These are phyloP conservation scores for Candida khao-thaluensis DNA, from an alignment of 805 yeast genomes.

Conservation along the genomic window DNA sequence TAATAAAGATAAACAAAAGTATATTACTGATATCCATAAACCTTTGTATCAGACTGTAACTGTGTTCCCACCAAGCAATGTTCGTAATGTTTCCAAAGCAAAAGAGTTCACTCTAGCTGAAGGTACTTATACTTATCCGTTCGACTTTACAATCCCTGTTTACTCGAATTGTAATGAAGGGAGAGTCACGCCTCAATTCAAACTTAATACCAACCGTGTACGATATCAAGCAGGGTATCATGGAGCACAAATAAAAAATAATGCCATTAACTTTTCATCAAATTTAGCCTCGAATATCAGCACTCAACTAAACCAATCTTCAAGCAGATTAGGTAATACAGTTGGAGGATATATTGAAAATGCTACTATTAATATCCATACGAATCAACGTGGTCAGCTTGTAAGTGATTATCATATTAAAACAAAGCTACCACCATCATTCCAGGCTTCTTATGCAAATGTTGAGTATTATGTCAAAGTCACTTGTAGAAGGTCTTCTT, in stretches of 20 bases:
- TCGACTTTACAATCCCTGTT: conserved; percentile 45
- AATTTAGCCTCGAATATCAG: conserved; percentile 22
- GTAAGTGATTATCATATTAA: conserved; percentile 24
- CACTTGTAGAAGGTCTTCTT: conserved; percentile 53
- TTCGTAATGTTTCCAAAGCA: conserved; percentile 41
- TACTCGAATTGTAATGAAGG: conserved; percentile 39
- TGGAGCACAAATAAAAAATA: not conserved
- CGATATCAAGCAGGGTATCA: not conserved
- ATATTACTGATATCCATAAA: conserved; percentile 41
- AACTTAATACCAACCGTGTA: conserved; percentile 28
- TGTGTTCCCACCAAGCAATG: conserved; percentile 53
- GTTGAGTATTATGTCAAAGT: conserved; percentile 58
- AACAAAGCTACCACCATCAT: conserved; percentile 34
- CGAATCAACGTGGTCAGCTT: conserved; percentile 3
- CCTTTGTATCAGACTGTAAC: conserved; percentile 48
- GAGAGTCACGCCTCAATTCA: conserved; percentile 16
- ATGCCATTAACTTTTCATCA: conserved; percentile 16
- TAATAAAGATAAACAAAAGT: conserved; percentile 13
- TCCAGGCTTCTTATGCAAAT: conserved; percentile 34
- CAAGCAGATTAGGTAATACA: not conserved
- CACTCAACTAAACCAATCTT: conserved; percentile 20
- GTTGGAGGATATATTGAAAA: conserved; percentile 1
- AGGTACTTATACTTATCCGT: conserved; percentile 51
- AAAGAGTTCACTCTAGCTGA: conserved; percentile 49
- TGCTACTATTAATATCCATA: not conserved